Conservation (phyloP, 75 land plant genomes). For the Isoetes taiwanensis region DNA sequence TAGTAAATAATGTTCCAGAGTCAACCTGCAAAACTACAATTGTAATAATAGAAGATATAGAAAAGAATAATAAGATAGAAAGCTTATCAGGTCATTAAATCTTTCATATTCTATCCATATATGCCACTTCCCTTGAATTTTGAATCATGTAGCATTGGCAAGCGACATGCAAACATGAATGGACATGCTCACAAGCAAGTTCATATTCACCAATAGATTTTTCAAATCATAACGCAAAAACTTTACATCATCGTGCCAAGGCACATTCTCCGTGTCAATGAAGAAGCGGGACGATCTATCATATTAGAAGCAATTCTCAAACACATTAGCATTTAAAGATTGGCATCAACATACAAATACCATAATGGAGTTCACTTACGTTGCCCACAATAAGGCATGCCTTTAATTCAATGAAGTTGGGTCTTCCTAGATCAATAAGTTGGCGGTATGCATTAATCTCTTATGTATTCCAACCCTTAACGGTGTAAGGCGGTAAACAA, state of each 20-base stretch:
- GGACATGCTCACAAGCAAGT: constrained; percentile 92
- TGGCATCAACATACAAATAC: too few relatives aligned
- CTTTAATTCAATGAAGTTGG: constrained; percentile 92
- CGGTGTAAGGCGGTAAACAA: constrained; percentile 84
- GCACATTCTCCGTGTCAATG: constrained; percentile 95
- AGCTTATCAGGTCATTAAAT: constrained; percentile 78
- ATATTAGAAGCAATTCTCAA: neutral
- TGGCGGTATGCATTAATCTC: constrained; percentile 73
- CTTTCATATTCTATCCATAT: constrained; percentile 97
- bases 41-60: too few relatives aligned
- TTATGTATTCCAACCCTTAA: constrained; percentile 90
- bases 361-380: too few relatives aligned
- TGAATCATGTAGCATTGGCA: constrained; percentile 60
- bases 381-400: constrained; percentile 95
- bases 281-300: constrained; percentile 71
- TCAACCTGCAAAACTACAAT: too few relatives aligned
- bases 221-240: constrained; percentile 59
- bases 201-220: constrained; percentile 64
- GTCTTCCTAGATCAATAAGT: constrained; percentile 55
- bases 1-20: too few relatives aligned
- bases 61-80: neutral
- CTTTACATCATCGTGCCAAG: constrained; percentile 93
- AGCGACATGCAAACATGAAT: constrained; percentile 92
- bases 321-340: too few relatives aligned
- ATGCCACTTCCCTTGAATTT: constrained; percentile 61